Evolutionary conservation across 331 rosid species (phyloP), one percentile per base, ranked within the genome.

Genomic region (Acacia concinna): DNA sequence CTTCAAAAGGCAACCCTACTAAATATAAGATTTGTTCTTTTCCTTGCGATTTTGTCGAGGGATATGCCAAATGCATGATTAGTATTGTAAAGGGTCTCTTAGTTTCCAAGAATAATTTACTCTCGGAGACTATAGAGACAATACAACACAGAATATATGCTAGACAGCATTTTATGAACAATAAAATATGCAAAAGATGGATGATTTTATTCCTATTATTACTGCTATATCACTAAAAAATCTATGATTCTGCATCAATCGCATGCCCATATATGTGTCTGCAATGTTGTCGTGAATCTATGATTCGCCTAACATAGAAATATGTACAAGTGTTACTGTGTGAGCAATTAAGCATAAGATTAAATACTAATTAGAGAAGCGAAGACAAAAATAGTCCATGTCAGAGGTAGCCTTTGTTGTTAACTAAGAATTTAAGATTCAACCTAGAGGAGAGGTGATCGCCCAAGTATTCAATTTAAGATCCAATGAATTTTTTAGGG

Each of bases 201-300:
- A 25, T 66, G n/a, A 27, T 5, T 38, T 12, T 6, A 46, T 18
- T 4, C 35, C 60, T 17, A 49, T 51, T 4, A 76, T 44, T 85
- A 90, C 97, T n/a, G n/a, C n/a, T n/a, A n/a, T n/a, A n/a, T n/a
- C n/a, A n/a, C n/a, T n/a, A n/a, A n/a, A n/a, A n/a, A n/a, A n/a
- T n/a, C n/a, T n/a, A n/a, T n/a, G n/a, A n/a, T n/a, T n/a, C n/a
- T n/a, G n/a, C 85, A 81, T 88, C 88, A 65, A 92, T 93, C 12
- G 88, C 87, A 14, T 66, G 88, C 28, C 97, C 91, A 76, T 93
- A 93, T 34, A 93, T 91, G 43, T 89, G 82, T 71, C 86, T 93
- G 98, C 56, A 90, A 51, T 67, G 79, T 89, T 0, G 97, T 93
- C 1, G 94, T 76, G 21, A 91, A 73, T 62, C 92, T 86, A 52